Evolutionary conservation across 768 basidiomycete genomes (phyloP).

Genomic region (Xerocomus spinulosus): DNA sequence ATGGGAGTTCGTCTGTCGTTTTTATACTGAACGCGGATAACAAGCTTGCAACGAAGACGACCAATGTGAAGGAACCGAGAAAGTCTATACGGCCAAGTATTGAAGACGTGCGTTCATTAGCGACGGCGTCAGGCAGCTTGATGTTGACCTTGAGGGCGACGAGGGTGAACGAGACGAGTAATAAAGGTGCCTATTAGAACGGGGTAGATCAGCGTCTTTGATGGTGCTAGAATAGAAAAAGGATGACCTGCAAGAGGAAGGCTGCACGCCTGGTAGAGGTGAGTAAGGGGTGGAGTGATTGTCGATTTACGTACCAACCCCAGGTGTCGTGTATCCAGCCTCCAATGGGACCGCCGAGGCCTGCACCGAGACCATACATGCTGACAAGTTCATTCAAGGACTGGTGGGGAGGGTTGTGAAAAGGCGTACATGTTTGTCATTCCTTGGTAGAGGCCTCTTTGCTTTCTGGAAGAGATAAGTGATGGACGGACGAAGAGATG

Average conservation of each 20-base stretch:
- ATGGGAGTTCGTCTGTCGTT: conserved; percentile 71
- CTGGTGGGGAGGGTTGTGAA: neutral
- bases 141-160: conserved; percentile 79
- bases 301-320: conserved; percentile 61
- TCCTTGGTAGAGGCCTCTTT: conserved; percentile 89
- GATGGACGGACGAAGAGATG: neutral
- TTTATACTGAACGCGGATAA: conserved; percentile 76
- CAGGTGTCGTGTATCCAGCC: conserved; percentile 83
- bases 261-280: conserved; percentile 64
- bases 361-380: conserved; percentile 79
- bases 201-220: conserved; percentile 11
- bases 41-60: conserved; percentile 61
- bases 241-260: conserved; percentile 76
- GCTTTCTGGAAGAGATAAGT: conserved; percentile 48
- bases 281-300: neutral
- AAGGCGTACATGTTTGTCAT: conserved; percentile 74
- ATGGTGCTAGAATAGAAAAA: neutral
- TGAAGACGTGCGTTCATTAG: conserved; percentile 51
- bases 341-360: conserved; percentile 74
- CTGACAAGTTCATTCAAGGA: conserved; percentile 35
- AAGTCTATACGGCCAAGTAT: conserved; percentile 82
- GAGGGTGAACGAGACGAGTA: conserved; percentile 65
- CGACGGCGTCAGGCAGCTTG: conserved; percentile 59
- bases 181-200: conserved; percentile 60
- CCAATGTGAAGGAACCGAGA: conserved; percentile 78